A percentile compares a stretch with the other conserved stretches of the same genome.
phyloP scores from a whole-genome alignment of 1,284 basidiomycete species.

The Leccinum fuscescens region DNA sequence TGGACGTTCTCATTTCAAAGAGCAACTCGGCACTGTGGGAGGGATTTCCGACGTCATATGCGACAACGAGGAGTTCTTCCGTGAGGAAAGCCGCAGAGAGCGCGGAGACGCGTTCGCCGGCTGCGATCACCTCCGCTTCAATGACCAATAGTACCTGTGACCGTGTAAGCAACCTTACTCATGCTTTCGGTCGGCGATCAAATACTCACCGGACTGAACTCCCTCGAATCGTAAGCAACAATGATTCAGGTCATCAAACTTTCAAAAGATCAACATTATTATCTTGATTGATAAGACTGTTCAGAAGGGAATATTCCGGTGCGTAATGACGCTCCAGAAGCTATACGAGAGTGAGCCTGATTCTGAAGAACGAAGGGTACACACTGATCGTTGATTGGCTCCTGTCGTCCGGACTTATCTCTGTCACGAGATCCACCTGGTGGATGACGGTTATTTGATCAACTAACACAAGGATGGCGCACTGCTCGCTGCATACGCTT shows the following conservation, averaged over 20 bases:
- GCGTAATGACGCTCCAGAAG: conserved; percentile 20
- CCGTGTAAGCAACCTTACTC: no score
- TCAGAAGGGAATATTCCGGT: conserved; percentile 5
- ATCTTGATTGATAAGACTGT: not conserved
- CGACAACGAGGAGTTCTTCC: conserved; percentile 20
- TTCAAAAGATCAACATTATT: conserved; percentile 6
- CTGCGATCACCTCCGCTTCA: conserved; percentile 18
- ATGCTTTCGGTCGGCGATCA: not conserved
- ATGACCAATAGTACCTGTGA: no score
- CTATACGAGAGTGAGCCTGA: conserved; percentile 11
- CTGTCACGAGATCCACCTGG: not conserved
- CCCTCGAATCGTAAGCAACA: not conserved
- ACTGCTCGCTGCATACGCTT: conserved; percentile 15
- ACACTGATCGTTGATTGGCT: conserved; percentile 10
- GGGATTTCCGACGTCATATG: conserved; percentile 24
- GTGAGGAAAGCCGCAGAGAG: conserved; percentile 16
- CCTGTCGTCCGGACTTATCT: conserved; percentile 3
- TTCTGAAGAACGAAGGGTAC: not conserved
- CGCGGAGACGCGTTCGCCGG: conserved; percentile 19
- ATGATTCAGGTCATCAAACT: not conserved
- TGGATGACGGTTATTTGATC: conserved; percentile 8
- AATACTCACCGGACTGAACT: not conserved
- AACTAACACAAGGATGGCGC: conserved; percentile 10
- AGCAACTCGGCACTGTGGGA: conserved; percentile 25
- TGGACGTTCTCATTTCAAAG: conserved; percentile 33